A percentile compares a stretch with the other conserved stretches of the same genome.
Conservation (phyloP, 2,329 filamentous ascomycete species). For the Aspergillus carbonarius region DNA sequence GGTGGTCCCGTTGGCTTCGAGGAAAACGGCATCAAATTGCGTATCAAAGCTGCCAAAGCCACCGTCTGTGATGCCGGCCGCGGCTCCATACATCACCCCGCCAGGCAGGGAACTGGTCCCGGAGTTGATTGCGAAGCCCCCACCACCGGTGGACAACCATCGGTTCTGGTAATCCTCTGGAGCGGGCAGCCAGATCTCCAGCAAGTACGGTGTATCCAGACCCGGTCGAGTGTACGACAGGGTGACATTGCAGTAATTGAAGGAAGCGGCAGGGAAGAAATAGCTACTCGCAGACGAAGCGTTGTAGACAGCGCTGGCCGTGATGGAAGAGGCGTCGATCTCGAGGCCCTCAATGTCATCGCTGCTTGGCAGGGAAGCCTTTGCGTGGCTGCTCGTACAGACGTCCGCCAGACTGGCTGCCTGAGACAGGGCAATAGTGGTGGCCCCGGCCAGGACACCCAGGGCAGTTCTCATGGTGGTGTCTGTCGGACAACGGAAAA, state of each 20-base stretch:
- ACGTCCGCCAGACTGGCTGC: not conserved
- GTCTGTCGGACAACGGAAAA: not conserved
- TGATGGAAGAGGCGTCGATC: not conserved
- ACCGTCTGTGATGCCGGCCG: conserved; percentile 42
- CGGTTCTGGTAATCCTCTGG: conserved; percentile 41
- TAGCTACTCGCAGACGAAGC: not conserved
- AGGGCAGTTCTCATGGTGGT: not conserved
- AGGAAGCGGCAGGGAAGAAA: conserved; percentile 1
- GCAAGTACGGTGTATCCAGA: conserved; percentile 36
- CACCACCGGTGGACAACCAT: conserved; percentile 47
- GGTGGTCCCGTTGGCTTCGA: conserved; percentile 48
- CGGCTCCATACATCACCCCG: conserved; percentile 45
- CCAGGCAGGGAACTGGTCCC: conserved; percentile 26
- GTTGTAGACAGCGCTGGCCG: conserved; percentile 1
- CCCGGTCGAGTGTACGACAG: conserved; percentile 45
- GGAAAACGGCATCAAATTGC: conserved; percentile 7
- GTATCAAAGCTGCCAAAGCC: conserved; percentile 45
- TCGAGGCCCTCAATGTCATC: not conserved
- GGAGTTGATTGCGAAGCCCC: not conserved
- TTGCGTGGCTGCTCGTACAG: not conserved
- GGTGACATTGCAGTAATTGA: conserved; percentile 43
- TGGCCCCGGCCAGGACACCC: not conserved
- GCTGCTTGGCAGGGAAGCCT: not conserved
- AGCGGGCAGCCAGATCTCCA: conserved; percentile 38
- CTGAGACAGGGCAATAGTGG: not conserved